Percentiles rank a stretch among this genome's conserved stretches.
Evolutionary conservation across 83 land plant species (phyloP).

Genomic region (Picea abies): DNA sequence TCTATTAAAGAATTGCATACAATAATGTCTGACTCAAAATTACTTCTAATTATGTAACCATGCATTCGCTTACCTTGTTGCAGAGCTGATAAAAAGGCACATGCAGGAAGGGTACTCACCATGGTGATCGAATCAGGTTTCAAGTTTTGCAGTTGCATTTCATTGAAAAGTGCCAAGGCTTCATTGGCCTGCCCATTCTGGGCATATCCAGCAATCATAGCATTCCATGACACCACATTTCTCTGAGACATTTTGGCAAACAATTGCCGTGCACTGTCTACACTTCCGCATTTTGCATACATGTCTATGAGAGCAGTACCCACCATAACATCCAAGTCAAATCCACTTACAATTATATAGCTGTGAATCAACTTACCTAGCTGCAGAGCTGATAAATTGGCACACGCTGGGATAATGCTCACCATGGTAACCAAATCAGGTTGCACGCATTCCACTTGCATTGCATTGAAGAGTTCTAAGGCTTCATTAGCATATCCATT

Average conservation of each 20-base stretch:
- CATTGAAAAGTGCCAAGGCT: constrained; percentile 6
- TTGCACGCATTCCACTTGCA: not conserved
- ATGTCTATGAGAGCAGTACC: constrained; percentile 19
- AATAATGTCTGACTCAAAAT: constrained; percentile 16
- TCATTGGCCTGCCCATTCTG: too few relatives aligned
- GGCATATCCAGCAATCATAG: too few relatives aligned
- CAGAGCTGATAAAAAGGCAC: too few relatives aligned
- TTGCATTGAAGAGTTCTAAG: constrained; percentile 2
- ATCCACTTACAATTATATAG: not conserved
- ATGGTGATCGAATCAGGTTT: constrained; percentile 47
- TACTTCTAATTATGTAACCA: constrained; percentile 17
- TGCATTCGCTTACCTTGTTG: too few relatives aligned
- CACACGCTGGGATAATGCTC: constrained; percentile 5
- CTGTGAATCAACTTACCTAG: constrained; percentile 15
- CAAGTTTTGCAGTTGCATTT: constrained; percentile 16
- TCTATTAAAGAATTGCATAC: constrained; percentile 31
- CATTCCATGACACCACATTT: too few relatives aligned
- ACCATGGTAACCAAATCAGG: constrained; percentile 11
- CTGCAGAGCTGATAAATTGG: constrained; percentile 4
- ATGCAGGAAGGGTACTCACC: constrained; percentile 38
- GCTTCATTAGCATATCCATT: constrained; percentile 13
- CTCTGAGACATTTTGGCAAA: constrained; percentile 8
- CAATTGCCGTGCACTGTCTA: not conserved
- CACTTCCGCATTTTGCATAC: constrained; percentile 19
- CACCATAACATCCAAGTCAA: constrained; percentile 6